Evolutionary conservation across 179 eudicot species (phyloP).

Genomic region (Beta corolliflora): DNA sequence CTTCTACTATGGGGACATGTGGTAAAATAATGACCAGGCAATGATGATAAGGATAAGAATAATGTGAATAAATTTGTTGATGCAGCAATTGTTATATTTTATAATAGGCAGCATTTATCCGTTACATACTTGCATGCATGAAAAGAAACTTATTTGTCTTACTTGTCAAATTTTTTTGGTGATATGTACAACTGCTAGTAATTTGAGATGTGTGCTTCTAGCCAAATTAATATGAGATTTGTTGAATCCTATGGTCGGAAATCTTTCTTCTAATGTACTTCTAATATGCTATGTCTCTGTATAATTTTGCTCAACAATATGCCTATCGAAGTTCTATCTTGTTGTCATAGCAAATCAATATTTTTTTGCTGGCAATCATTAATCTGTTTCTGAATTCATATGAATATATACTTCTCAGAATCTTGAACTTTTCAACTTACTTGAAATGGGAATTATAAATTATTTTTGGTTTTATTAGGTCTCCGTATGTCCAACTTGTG

Average conservation of each 20-base stretch:
- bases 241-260: background rate
- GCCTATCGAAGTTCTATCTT: background rate
- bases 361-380: background rate
- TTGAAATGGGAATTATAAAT: background rate
- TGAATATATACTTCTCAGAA: background rate
- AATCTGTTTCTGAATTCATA: background rate
- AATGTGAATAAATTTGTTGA: background rate
- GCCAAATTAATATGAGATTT: no score
- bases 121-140: background rate
- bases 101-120: background rate
- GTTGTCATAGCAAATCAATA: background rate
- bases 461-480: constrained; percentile 47
- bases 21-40: background rate
- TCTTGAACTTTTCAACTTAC: background rate
- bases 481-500: constrained; percentile 94
- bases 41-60: background rate
- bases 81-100: background rate
- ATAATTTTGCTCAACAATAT: background rate
- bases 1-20: background rate
- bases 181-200: no score
- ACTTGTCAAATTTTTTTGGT: no score
- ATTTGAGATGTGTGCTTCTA: no score
- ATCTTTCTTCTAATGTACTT: background rate
- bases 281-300: background rate
- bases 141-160: background rate